These are phyloP conservation scores for Calcarisporium arbuscula DNA, from an alignment of 2,329 filamentous ascomycete genomes.

Conservation along the genomic window DNA sequence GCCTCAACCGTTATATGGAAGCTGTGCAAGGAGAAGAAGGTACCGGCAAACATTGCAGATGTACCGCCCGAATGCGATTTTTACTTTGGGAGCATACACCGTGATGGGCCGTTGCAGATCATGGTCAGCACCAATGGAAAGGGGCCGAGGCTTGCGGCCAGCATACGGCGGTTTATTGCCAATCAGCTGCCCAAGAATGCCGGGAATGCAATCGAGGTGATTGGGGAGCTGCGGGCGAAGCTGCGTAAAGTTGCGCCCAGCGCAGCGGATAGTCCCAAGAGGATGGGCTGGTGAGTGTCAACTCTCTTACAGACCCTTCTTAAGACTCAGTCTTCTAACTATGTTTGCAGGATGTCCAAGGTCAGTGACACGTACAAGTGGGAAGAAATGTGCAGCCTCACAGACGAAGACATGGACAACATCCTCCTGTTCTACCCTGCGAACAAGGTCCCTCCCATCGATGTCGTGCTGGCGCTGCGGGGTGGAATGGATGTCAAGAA, in stretches of 20 bases:
- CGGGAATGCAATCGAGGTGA: constrained; percentile 77
- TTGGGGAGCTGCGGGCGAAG: constrained; percentile 73
- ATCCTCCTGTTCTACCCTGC: constrained; percentile 68
- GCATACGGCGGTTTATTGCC: constrained; percentile 78
- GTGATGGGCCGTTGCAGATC: constrained; percentile 90
- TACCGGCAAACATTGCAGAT: constrained; percentile 93
- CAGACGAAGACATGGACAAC: constrained; percentile 75
- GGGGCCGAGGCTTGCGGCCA: constrained; percentile 82
- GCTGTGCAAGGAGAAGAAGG: constrained; percentile 75
- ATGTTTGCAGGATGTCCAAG: constrained; percentile 67
- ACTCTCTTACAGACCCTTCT: constrained; percentile 2
- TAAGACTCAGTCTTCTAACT: constrained; percentile 2
- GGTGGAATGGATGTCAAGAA: constrained; percentile 35
- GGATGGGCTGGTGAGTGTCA: constrained; percentile 75
- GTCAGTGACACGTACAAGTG: constrained; percentile 84
- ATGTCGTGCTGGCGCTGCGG: constrained; percentile 49
- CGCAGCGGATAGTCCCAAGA: constrained; percentile 68
- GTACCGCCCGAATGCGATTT: constrained; percentile 97
- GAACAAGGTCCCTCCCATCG: constrained; percentile 49
- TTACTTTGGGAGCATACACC: constrained; percentile 94
- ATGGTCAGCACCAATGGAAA: constrained; percentile 99
- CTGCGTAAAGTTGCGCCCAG: constrained; percentile 70
- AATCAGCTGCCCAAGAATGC: constrained; percentile 68
- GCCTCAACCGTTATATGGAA: constrained; percentile 92
- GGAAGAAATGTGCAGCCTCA: constrained; percentile 77